phyloP scores from a whole-genome alignment of 164 flowering plant genomes.

The Aristolochia fimbriata region DNA sequence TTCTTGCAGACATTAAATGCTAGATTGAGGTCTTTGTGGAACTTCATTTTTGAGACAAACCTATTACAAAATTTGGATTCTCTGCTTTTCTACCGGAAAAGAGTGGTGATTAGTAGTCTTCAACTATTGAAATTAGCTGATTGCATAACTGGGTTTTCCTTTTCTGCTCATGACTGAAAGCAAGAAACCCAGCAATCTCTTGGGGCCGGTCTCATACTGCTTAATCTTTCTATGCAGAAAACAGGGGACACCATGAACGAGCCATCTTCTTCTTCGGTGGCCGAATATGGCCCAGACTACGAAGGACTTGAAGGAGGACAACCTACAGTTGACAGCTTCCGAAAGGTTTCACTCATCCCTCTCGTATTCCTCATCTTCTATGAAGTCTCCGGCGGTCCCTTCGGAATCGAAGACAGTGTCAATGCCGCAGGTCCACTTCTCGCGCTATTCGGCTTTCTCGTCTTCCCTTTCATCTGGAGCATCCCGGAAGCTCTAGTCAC shows the following conservation, averaged over 20 bases:
- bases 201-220: no score
- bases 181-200: no score
- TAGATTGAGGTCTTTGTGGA: no score
- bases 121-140: no score
- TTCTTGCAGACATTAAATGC: no score
- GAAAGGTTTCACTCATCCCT: constrained; percentile 41
- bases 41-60: no score
- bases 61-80: no score
- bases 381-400: constrained; percentile 62
- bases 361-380: constrained; percentile 52
- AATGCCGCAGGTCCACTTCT: constrained; percentile 52
- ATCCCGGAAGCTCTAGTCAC: constrained; percentile 52
- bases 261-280: constrained; percentile 30
- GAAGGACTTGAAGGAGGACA: constrained; percentile 18
- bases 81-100: no score
- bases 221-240: not conserved
- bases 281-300: constrained; percentile 20
- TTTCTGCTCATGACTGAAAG: no score
- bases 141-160: no score
- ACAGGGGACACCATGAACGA: constrained; percentile 1
- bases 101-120: no score
- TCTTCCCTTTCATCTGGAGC: constrained; percentile 57
- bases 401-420: constrained; percentile 50
- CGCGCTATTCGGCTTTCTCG: constrained; percentile 41
- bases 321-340: constrained; percentile 16